Conservation (phyloP, 139 green algal species). For the Zygnema cylindricum region DNA sequence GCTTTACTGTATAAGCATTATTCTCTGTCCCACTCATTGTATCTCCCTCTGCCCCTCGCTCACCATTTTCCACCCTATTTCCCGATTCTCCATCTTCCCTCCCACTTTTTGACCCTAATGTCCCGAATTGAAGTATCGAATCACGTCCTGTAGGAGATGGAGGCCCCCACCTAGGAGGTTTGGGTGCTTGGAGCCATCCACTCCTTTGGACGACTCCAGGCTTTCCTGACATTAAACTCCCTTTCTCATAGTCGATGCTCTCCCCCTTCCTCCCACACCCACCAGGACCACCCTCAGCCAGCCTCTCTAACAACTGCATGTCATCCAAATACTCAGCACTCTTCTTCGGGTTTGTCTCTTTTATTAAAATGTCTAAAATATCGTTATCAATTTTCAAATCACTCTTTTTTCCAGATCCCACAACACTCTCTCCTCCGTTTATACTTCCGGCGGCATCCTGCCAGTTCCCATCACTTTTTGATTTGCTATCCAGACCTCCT, state of each 20-base stretch:
- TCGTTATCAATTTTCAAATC: not conserved
- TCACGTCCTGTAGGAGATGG: not conserved
- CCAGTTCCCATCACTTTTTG: not conserved
- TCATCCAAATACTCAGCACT: not conserved
- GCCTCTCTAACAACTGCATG: not conserved
- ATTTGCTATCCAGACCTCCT: no score
- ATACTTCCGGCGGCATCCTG: no score
- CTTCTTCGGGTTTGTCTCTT: not conserved
- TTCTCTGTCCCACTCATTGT: no score
- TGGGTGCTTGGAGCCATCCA: not conserved
- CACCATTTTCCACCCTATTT: not conserved
- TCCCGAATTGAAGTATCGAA: not conserved
- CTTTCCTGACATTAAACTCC: not conserved
- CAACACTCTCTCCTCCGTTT: not conserved
- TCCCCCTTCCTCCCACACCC: not conserved
- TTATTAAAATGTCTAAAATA: not conserved
- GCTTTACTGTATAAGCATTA: no score
- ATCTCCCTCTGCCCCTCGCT: no score
- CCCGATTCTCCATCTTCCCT: not conserved
- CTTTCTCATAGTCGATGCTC: not conserved
- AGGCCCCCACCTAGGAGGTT: not conserved
- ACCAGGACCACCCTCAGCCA: not conserved
- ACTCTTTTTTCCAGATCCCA: not conserved
- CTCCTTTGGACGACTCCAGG: not conserved
- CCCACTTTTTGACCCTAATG: not conserved